Evolutionary conservation across 306 rosid species (phyloP).

Genomic region (Gillenia trifoliata): DNA sequence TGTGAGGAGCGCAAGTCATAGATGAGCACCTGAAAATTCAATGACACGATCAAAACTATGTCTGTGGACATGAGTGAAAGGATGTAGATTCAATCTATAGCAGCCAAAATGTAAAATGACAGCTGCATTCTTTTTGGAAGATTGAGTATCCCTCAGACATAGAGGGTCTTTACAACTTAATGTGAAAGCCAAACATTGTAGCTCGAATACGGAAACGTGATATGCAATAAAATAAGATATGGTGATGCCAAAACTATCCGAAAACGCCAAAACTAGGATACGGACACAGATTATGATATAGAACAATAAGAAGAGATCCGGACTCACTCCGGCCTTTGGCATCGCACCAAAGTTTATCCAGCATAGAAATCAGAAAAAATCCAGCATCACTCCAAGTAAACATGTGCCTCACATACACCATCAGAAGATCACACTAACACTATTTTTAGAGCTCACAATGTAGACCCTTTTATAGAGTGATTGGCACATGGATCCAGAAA

Average conservation of each 20-base stretch:
- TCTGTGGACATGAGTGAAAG: neutral
- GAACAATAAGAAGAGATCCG: neutral
- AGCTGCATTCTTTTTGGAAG: neutral
- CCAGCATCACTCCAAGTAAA: too few relatives aligned
- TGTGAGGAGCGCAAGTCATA: conserved; percentile 82
- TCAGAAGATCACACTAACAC: too few relatives aligned
- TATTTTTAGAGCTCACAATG: too few relatives aligned
- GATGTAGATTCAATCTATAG: neutral
- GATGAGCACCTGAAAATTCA: conserved; percentile 66
- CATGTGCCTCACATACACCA: too few relatives aligned
- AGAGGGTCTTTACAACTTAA: neutral
- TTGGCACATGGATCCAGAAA: too few relatives aligned
- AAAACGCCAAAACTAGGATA: neutral
- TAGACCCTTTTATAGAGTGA: too few relatives aligned
- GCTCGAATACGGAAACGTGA: too few relatives aligned
- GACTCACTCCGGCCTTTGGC: too few relatives aligned
- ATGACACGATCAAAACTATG: conserved; percentile 1
- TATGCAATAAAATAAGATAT: neutral
- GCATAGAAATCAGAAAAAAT: too few relatives aligned
- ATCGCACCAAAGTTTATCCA: too few relatives aligned
- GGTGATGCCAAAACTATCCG: neutral
- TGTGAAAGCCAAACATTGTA: neutral
- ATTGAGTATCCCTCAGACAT: neutral
- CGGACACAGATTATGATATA: neutral
- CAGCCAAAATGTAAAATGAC: neutral